phyloP scores from a whole-genome alignment of 352 stramenopile genomes.

The Phytopythium aichiense region DNA sequence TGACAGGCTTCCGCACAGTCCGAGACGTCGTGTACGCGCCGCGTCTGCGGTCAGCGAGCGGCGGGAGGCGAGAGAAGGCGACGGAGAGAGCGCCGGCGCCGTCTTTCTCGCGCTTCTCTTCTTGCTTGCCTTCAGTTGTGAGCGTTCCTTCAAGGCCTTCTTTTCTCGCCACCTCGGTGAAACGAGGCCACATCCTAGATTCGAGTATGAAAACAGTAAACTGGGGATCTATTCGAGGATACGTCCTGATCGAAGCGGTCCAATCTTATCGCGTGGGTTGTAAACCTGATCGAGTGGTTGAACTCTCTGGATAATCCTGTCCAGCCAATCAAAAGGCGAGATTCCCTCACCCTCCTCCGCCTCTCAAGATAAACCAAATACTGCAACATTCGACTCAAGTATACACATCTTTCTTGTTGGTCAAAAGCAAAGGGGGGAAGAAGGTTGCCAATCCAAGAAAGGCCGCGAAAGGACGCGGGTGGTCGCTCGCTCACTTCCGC shows the following conservation, averaged over 20 bases:
- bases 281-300: not conserved
- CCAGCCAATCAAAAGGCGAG: not conserved
- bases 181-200: not conserved
- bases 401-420: not conserved
- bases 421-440: not conserved
- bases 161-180: not conserved
- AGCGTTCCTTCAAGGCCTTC: constrained; percentile 2
- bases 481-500: not conserved
- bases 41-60: not conserved
- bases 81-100: not conserved
- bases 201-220: not conserved
- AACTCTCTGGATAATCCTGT: not conserved
- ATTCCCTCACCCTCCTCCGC: too few species aligned
- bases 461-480: constrained; percentile 5
- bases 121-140: not conserved
- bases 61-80: not conserved
- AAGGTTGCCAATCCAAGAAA: not conserved
- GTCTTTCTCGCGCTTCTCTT: constrained; percentile 1
- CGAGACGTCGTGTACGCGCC: not conserved
- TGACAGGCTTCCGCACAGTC: not conserved
- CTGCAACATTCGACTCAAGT: not conserved
- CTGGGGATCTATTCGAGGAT: not conserved
- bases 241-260: not conserved
- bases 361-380: not conserved
- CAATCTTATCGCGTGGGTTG: constrained; percentile 3